These are phyloP conservation scores for Aspergillus vadensis DNA, from an alignment of 2,329 filamentous ascomycete genomes.

Conservation along the genomic window DNA sequence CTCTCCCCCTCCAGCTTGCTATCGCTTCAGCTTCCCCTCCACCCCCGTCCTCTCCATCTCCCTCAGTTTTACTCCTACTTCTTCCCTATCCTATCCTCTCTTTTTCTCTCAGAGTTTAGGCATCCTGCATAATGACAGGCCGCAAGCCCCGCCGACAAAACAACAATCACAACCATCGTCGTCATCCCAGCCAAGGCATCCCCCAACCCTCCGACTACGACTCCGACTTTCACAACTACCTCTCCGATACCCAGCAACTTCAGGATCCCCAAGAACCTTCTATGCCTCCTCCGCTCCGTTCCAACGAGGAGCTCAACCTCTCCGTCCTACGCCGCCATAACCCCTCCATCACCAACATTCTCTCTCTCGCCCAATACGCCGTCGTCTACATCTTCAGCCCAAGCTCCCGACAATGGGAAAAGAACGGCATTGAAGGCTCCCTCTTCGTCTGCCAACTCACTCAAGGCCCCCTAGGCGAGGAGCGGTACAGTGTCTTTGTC, in stretches of 20 bases:
- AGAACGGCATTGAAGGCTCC: conserved; percentile 80
- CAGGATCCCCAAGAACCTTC: conserved; percentile 27
- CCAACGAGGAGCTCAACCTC: conserved; percentile 85
- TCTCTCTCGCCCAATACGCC: conserved; percentile 80
- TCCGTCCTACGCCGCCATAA: conserved; percentile 80
- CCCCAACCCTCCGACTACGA: conserved; percentile 60
- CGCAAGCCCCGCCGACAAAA: conserved; percentile 38
- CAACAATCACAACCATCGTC: conserved; percentile 24
- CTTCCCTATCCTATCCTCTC: conserved; percentile 1
- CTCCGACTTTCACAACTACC: conserved; percentile 61
- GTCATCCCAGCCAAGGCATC: conserved; percentile 19
- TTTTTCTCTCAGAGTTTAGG: not conserved
- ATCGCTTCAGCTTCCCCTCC: not conserved
- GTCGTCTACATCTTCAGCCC: conserved; percentile 80
- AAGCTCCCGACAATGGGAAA: conserved; percentile 72
- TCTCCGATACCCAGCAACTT: conserved; percentile 38
- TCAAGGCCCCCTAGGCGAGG: conserved; percentile 48
- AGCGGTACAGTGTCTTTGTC: conserved; percentile 63
- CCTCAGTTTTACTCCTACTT: not conserved
- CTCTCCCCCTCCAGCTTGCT: conserved; percentile 1
- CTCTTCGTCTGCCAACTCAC: conserved; percentile 77
- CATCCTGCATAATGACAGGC: conserved; percentile 29
- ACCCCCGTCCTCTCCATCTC: not conserved
- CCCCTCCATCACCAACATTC: conserved; percentile 70
- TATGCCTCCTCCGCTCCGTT: conserved; percentile 55